Evolutionary conservation across 2,329 filamentous ascomycete species (phyloP).

Genomic region (Trichoderma endophyticum): DNA sequence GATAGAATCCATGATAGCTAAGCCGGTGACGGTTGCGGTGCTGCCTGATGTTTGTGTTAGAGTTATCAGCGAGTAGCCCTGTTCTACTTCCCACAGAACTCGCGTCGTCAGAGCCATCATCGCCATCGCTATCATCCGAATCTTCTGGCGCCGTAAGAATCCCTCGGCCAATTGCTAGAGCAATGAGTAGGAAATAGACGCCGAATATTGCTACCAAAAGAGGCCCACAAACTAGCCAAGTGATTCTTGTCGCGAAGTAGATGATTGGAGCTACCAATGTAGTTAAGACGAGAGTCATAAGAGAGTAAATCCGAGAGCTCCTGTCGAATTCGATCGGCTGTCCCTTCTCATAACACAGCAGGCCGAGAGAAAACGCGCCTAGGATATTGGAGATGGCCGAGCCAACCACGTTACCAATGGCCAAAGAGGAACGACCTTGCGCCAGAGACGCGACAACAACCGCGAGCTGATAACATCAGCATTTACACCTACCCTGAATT

Average conservation of each 20-base stretch:
- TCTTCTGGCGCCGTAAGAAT: neutral
- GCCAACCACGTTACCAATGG: conserved; percentile 54
- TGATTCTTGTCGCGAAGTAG: neutral
- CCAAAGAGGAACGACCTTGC: conserved; percentile 44
- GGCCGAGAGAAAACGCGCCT: conserved; percentile 52
- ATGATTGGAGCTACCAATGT: neutral
- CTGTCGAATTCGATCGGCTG: conserved; percentile 38
- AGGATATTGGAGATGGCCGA: conserved; percentile 54
- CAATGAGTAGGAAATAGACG: neutral
- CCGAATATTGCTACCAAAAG: neutral
- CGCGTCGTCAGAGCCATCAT: neutral
- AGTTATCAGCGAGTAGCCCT: neutral
- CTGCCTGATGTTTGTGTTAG: neutral
- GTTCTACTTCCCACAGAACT: neutral
- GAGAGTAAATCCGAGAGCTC: conserved; percentile 47
- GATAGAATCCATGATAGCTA: conserved; percentile 29
- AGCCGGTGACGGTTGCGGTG: neutral
- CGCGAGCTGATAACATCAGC: conserved; percentile 32
- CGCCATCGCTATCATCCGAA: neutral
- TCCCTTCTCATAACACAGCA: conserved; percentile 37
- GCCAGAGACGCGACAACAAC: conserved; percentile 48
- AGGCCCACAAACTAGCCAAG: neutral
- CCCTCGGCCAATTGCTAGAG: neutral
- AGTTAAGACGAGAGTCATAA: neutral
- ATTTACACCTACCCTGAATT: neutral